Evolutionary conservation across 2,329 filamentous ascomycete genomes (phyloP).

Genomic region (Diplodia seriata): DNA sequence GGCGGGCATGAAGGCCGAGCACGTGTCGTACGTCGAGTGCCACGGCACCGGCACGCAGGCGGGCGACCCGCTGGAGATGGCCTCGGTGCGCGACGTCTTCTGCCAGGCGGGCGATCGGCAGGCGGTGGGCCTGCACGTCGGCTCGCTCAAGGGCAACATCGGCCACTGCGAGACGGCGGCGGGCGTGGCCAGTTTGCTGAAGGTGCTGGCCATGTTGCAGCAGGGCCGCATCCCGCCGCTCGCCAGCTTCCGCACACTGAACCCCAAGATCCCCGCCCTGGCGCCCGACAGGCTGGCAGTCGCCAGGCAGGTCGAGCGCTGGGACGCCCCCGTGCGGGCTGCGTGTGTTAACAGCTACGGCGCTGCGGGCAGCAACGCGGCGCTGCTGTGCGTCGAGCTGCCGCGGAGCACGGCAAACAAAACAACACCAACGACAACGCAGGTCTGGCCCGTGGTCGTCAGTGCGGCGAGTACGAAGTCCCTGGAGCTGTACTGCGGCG

Average conservation of each 20-base stretch:
- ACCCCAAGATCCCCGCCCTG: constrained; percentile 61
- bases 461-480: background rate
- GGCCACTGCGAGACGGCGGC: constrained; percentile 44
- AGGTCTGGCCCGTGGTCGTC: background rate
- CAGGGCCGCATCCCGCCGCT: constrained; percentile 37
- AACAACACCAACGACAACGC: background rate
- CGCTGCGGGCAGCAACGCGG: constrained; percentile 41
- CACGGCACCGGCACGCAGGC: constrained; percentile 67
- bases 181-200: constrained; percentile 39
- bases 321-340: constrained; percentile 30
- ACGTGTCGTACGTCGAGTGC: constrained; percentile 35
- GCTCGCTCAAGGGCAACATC: constrained; percentile 40
- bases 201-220: constrained; percentile 40
- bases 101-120: constrained; percentile 32
- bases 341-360: constrained; percentile 51
- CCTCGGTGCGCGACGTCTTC: constrained; percentile 32
- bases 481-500: background rate
- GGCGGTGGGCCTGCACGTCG: constrained; percentile 37
- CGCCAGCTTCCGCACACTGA: constrained; percentile 52
- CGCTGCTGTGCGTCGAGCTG: constrained; percentile 31
- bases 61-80: constrained; percentile 48
- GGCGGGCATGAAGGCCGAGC: background rate
- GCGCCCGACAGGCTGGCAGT: constrained; percentile 22
- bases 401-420: background rate
- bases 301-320: background rate